These are phyloP conservation scores for Phytophthora sojae DNA, from an alignment of 352 stramenopile genomes.

Conservation along the genomic window DNA sequence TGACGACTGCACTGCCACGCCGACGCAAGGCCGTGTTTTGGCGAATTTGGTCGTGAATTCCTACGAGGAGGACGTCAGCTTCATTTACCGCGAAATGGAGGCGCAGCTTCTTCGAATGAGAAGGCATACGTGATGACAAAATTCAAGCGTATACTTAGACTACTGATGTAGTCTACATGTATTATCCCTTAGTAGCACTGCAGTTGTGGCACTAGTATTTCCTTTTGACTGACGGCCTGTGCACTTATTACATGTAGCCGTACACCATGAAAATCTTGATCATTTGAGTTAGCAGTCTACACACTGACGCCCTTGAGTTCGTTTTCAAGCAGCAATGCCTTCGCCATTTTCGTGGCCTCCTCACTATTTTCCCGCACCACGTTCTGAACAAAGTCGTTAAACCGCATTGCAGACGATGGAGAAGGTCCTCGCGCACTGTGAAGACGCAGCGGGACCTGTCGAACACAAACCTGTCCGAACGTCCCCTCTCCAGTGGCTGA, in stretches of 20 bases:
- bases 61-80: slow-evolving; percentile 48
- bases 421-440: background rate
- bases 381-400: slow-evolving; percentile 4
- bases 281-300: background rate
- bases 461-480: slow-evolving; percentile 2
- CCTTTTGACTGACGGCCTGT: no score
- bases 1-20: slow-evolving; percentile 8
- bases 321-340: background rate
- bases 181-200: no score
- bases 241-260: no score
- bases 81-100: slow-evolving; percentile 51
- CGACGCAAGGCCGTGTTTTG: slow-evolving; percentile 17
- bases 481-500: background rate
- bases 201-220: no score
- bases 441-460: slow-evolving; percentile 7
- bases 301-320: background rate
- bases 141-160: background rate
- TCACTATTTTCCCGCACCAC: slow-evolving; percentile 12
- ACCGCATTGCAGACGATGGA: background rate
- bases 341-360: background rate
- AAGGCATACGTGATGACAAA: slow-evolving; percentile 16
- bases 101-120: slow-evolving; percentile 36
- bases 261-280: no score
- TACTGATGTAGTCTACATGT: no score
- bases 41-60: slow-evolving; percentile 41